phyloP scores from a whole-genome alignment of 116 monocot species.

The Phalaenopsis hybrid region DNA sequence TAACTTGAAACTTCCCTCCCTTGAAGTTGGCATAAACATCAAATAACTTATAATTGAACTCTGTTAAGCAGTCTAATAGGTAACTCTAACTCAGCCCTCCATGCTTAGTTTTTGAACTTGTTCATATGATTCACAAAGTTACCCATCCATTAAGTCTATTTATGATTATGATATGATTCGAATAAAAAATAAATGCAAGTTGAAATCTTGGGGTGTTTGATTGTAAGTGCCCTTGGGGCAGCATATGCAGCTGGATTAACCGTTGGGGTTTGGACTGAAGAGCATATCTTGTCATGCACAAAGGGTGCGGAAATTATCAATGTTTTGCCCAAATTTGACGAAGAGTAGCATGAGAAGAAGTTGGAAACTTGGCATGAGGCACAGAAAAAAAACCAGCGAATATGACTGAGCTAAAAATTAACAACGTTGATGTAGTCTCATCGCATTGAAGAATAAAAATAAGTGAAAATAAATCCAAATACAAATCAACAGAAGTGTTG shows the following conservation, averaged over 20 bases:
- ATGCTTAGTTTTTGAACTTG: no score
- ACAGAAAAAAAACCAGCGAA: neutral
- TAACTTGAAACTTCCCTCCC: no score
- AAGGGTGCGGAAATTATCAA: constrained; percentile 31
- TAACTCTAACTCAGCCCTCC: no score
- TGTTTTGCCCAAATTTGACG: constrained; percentile 59
- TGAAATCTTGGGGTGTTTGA: constrained; percentile 63
- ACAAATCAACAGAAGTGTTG: neutral
- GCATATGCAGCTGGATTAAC: constrained; percentile 84
- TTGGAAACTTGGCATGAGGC: constrained; percentile 41
- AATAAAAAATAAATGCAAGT: constrained; percentile 26
- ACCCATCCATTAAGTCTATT: no score
- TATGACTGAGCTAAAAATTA: neutral
- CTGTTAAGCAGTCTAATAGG: no score
- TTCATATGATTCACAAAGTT: no score
- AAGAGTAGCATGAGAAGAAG: constrained; percentile 6
- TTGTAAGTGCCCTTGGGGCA: constrained; percentile 80
- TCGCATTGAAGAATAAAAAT: neutral
- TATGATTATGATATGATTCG: no score
- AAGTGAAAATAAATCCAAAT: neutral
- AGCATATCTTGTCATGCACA: constrained; percentile 39
- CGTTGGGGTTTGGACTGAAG: constrained; percentile 59
- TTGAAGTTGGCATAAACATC: no score
- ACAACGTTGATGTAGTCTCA: neutral
- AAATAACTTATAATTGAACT: no score